Evolutionary conservation across 2,329 filamentous ascomycete genomes (phyloP).

Genomic region (Madurella fahalii): DNA sequence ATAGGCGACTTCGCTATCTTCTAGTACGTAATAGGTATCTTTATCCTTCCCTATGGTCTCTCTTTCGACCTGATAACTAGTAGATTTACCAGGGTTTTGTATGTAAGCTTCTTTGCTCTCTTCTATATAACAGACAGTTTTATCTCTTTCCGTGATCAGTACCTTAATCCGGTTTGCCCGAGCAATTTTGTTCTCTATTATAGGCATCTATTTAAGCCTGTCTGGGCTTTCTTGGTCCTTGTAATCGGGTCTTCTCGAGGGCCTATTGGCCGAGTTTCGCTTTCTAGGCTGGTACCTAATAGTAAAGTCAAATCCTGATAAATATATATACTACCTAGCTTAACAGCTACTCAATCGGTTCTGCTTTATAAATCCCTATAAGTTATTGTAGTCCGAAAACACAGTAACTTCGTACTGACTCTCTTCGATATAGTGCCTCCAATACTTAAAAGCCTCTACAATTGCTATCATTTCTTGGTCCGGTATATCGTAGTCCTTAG

Average conservation of each 20-base stretch:
- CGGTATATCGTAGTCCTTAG: background rate
- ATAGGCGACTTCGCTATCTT: too few species aligned
- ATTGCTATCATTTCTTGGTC: background rate
- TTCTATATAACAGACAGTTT: too few species aligned
- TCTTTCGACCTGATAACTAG: too few species aligned
- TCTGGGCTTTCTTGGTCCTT: background rate
- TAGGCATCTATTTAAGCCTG: background rate
- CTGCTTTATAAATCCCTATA: conserved; percentile 1
- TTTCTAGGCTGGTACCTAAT: background rate
- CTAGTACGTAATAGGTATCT: too few species aligned
- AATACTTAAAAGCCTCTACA: background rate
- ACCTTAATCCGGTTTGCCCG: background rate
- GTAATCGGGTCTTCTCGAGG: background rate
- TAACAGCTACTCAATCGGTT: too few species aligned
- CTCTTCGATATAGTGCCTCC: background rate
- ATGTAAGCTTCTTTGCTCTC: too few species aligned
- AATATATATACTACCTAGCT: background rate
- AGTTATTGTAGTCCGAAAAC: conserved; percentile 1
- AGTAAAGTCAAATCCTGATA: background rate
- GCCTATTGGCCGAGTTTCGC: background rate
- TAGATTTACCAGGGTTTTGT: too few species aligned
- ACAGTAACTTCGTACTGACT: background rate
- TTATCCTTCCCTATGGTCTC: too few species aligned
- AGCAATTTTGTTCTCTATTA: background rate
- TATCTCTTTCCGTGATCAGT: background rate